A percentile compares a stretch with the other conserved stretches of the same genome.
Conservation (phyloP, 108 stramenopile species). For the Aureococcus anophagefferens region DNA sequence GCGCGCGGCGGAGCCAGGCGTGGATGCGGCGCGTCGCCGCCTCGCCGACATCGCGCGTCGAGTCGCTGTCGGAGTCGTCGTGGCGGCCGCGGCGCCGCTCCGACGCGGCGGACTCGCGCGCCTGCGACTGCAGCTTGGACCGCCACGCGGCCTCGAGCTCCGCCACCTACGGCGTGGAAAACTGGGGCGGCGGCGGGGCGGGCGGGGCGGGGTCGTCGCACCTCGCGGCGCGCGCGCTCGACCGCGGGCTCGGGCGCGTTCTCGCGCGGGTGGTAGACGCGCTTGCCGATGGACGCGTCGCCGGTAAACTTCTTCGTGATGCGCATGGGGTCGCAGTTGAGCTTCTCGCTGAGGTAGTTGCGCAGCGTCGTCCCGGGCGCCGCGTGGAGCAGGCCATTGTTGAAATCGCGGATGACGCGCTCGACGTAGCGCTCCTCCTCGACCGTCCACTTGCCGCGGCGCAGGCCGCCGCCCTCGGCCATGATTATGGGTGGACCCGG, state of each 20-base stretch:
- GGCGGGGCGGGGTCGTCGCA: too few species aligned
- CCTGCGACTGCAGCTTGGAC: neutral
- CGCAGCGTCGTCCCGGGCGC: slow-evolving; percentile 89
- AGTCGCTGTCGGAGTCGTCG: neutral
- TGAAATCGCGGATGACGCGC: slow-evolving; percentile 84
- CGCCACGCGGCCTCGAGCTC: neutral
- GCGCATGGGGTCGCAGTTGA: slow-evolving; percentile 96
- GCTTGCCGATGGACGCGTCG: slow-evolving; percentile 83
- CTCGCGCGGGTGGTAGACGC: slow-evolving; percentile 30
- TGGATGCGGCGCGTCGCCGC: neutral
- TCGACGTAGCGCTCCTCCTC: slow-evolving; percentile 89
- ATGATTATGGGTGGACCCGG: too few species aligned
- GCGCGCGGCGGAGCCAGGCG: neutral
- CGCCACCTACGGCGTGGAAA: too few species aligned
- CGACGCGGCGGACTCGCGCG: neutral
- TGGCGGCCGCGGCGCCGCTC: neutral
- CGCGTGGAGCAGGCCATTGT: slow-evolving; percentile 77
- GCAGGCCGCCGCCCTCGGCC: too few species aligned
- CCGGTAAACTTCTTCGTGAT: slow-evolving; percentile 99
- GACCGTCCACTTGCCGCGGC: slow-evolving; percentile 80
- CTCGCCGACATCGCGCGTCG: too few species aligned
- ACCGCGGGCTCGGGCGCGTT: neutral
- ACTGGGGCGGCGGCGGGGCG: too few species aligned
- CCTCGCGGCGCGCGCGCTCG: neutral
- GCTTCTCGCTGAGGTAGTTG: slow-evolving; percentile 81